Base-by-base conservation (phyloP, 495 filamentous ascomycete genomes). In the Penicillium longicatenatum region DNA sequence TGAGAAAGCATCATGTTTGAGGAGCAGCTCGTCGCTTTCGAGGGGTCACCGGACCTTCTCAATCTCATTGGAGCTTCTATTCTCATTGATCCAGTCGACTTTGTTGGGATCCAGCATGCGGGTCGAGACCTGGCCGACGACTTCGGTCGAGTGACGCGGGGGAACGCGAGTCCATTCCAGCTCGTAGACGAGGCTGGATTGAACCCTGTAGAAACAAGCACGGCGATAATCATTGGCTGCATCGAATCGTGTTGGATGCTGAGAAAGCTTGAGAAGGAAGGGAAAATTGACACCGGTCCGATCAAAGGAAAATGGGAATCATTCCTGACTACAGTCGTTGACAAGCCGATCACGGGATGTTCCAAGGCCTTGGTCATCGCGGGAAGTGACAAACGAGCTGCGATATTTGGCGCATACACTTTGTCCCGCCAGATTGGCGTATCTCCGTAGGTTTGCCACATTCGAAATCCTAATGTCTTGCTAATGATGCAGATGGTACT, bases 381-480 rank as follows among this genome's bases (percentile, higher is more conserved):
- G 11, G 88, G 88, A 16, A 84, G 71, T 54, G 86, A 90, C 64
- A 80, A 84, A 46, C 79, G 89, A 26, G 89, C 87, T 1, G 83
- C 84, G 3, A 89, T 91, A 59, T 92, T 80, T 58, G 88, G 89
- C 12, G 75, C 90, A 53, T 91, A 92, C 72, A 84, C 86, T 46
- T 69, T 92, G 55, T 89, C 85, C 30, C 86, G 90, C 64, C 87
- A 90, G 59, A 90, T 91, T 50, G 88, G 89, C 17, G 86, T 91
- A 7, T 87, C 84, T 41, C 89, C 88, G 41, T 64, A 57, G 7
- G 61, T 41, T n/a, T 7, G 17, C 2, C 12, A n/a, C 16, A 7
- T 16, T 39, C 14, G n/a, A 17, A 17, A 11, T 11, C 29, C 22
- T 21, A 35, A 17, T 20, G 7, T n/a, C 16, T 11, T 33, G 17